Evolutionary conservation across 768 basidiomycete species (phyloP).

Genomic region (Lentinula guzmanii): DNA sequence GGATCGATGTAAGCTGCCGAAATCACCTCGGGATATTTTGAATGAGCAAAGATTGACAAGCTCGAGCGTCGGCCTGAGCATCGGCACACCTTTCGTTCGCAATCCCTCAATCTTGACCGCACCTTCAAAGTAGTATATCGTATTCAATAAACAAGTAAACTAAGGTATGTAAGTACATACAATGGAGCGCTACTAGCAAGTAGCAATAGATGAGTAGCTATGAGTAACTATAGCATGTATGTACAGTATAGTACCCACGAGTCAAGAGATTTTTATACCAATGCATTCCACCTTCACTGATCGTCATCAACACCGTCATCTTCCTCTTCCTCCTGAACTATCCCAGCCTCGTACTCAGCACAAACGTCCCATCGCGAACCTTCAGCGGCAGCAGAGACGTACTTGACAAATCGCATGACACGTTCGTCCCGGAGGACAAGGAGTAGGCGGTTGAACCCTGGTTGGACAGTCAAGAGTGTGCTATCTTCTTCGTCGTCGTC

Average conservation of each 20-base stretch:
- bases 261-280: background rate
- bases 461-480: slow-evolving; percentile 81
- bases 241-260: background rate
- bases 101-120: no score
- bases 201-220: no score
- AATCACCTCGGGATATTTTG: no score
- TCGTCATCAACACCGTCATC: slow-evolving; percentile 23
- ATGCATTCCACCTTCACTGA: background rate
- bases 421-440: slow-evolving; percentile 89
- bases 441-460: slow-evolving; percentile 84
- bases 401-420: slow-evolving; percentile 94
- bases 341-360: slow-evolving; percentile 88
- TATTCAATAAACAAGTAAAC: no score
- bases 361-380: slow-evolving; percentile 93
- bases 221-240: background rate
- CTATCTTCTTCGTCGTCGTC: slow-evolving; percentile 66
- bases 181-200: no score
- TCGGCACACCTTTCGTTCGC: no score
- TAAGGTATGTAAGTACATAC: no score
- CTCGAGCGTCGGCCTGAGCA: no score
- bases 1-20: no score
- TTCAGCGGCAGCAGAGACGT: slow-evolving; percentile 82
- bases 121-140: no score
- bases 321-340: slow-evolving; percentile 59
- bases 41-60: no score